Evolutionary conservation across 177 flowering plant species (phyloP), one percentile per base, ranked within the genome.

Genomic region (Telopea speciosissima): DNA sequence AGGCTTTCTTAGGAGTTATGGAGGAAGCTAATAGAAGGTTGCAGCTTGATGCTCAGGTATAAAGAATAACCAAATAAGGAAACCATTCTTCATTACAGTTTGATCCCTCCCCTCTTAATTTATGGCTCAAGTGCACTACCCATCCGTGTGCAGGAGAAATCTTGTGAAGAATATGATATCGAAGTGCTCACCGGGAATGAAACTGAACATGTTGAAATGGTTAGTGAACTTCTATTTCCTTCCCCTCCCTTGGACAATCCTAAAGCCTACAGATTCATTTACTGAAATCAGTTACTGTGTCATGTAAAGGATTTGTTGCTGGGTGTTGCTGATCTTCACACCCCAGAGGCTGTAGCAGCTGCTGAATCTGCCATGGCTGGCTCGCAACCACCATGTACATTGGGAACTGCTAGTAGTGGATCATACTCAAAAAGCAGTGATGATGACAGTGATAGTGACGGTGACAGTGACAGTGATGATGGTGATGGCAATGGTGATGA

Each of bases 281-380:
- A 8, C 4, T 8, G 49, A 65, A 33, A 14, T 22, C 1, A 16
- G 24, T 13, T 79, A 68, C 44, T 36, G 12, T 65, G 28, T 26
- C 6, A 22, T 66, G 62, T 65, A 49, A 79, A 93, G 98, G 96
- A 94, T 76, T 79, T 94, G 80, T 83, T 89, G 89, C 79, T 94
- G 63, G 97, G 97, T 52, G 78, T 94, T 61, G 90, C 96, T 69
- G 98, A 94, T 80, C 93, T 94, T 65, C 84, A 90, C 62, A 92
- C 98, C 17, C 92, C 90, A 3, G 95, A 90, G 69, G 97, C 98
- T 12, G 82, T 94, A 54, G 89, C 88, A 10, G 97, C 97, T 25
- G 97, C 98, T 23, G 95, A 94, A 80, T 79, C 87, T 72, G 91
- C 92, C 36, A 73, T 88, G 31, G 76, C 86, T 24, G 84, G 90